These are phyloP conservation scores for Penicillium janthinellum DNA, from an alignment of 2,329 filamentous ascomycete species.

Conservation along the genomic window DNA sequence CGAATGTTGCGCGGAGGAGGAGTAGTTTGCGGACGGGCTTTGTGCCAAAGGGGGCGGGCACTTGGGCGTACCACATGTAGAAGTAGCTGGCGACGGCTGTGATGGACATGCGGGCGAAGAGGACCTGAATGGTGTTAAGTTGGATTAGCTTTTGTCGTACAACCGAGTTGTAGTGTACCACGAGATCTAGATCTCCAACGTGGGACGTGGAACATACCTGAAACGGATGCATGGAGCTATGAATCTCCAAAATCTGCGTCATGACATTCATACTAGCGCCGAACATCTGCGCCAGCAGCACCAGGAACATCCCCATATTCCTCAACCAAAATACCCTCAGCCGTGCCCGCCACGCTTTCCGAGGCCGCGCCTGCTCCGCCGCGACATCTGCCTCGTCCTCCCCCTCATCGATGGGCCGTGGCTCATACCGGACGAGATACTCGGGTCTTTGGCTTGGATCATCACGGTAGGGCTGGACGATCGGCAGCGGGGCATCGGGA, in stretches of 20 bases:
- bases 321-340: slow-evolving; percentile 53
- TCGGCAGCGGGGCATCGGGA: not conserved
- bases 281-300: slow-evolving; percentile 77
- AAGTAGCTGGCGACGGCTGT: slow-evolving; percentile 66
- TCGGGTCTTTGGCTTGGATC: slow-evolving; percentile 7
- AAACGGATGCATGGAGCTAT: slow-evolving; percentile 75
- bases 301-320: slow-evolving; percentile 73
- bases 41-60: slow-evolving; percentile 69
- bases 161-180: not conserved
- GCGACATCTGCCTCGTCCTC: slow-evolving; percentile 8
- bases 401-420: slow-evolving; percentile 21
- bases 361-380: slow-evolving; percentile 18
- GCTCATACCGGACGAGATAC: slow-evolving; percentile 21
- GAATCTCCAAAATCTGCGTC: slow-evolving; percentile 71
- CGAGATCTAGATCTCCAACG: not conserved
- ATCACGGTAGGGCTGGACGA: slow-evolving; percentile 13
- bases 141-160: not conserved
- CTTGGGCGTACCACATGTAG: slow-evolving; percentile 73
- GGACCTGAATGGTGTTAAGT: slow-evolving; percentile 51
- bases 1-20: slow-evolving; percentile 66
- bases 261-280: slow-evolving; percentile 83
- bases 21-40: slow-evolving; percentile 69
- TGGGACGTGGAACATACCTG: slow-evolving; percentile 51
- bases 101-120: slow-evolving; percentile 77
- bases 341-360: slow-evolving; percentile 31